These are phyloP conservation scores for Colletotrichum navitas DNA, from an alignment of 2,329 filamentous ascomycete genomes.

Conservation along the genomic window DNA sequence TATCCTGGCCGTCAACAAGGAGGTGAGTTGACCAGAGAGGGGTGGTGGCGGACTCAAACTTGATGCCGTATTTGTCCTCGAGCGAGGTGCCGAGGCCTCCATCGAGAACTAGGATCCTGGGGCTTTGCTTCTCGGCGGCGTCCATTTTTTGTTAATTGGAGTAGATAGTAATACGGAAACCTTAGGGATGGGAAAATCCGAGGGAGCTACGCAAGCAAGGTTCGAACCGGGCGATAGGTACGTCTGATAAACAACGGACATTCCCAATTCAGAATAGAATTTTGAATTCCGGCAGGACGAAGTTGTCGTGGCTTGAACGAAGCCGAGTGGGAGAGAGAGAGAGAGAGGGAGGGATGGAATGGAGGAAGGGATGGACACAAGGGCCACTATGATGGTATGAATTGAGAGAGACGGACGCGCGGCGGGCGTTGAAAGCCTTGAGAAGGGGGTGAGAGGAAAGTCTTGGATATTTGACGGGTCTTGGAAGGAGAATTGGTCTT, in stretches of 20 bases:
- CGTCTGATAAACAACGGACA: not conserved
- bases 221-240: not conserved
- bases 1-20: slow-evolving; percentile 65
- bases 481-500: slow-evolving; percentile 15
- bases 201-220: not conserved
- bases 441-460: slow-evolving; percentile 1
- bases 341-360: not conserved
- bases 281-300: not conserved
- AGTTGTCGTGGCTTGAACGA: not conserved
- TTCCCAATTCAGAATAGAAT: not conserved
- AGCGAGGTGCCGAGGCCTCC: slow-evolving; percentile 77
- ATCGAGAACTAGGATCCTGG: slow-evolving; percentile 66
- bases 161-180: not conserved
- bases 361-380: not conserved
- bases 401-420: not conserved
- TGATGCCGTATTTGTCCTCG: slow-evolving; percentile 66
- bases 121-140: slow-evolving; percentile 4
- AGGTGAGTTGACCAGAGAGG: slow-evolving; percentile 79
- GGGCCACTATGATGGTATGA: slow-evolving; percentile 8
- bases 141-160: slow-evolving; percentile 21
- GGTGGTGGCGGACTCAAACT: slow-evolving; percentile 61
- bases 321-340: not conserved
- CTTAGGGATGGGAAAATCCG: not conserved
- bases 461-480: slow-evolving; percentile 34
- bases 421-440: slow-evolving; percentile 16